These are phyloP conservation scores for Aspergillus fumigatus DNA, from an alignment of 2,329 filamentous ascomycete genomes.

Conservation along the genomic window DNA sequence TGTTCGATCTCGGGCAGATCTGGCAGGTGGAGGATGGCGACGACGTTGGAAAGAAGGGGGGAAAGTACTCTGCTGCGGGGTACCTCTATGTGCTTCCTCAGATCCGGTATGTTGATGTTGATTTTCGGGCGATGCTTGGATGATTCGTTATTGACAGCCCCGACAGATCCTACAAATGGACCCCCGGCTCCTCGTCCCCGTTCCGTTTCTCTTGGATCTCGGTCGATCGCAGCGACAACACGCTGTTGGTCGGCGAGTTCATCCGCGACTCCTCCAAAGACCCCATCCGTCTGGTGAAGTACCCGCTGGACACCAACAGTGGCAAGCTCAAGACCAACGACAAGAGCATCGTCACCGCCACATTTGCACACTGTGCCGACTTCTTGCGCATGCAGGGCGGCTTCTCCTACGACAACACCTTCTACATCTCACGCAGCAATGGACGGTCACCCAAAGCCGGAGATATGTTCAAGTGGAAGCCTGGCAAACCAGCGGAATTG, in stretches of 20 bases:
- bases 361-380: slow-evolving; percentile 30
- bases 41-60: slow-evolving; percentile 27
- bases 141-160: background rate
- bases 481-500: slow-evolving; percentile 18
- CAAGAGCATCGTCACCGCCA: slow-evolving; percentile 14
- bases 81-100: slow-evolving; percentile 36
- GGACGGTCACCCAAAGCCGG: slow-evolving; percentile 21
- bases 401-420: slow-evolving; percentile 26
- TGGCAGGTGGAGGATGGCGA: slow-evolving; percentile 32
- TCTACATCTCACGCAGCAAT: slow-evolving; percentile 33
- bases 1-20: slow-evolving; percentile 35
- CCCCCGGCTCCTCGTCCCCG: slow-evolving; percentile 10
- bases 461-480: slow-evolving; percentile 31
- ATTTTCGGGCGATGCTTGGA: background rate
- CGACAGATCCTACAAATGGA: background rate
- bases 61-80: slow-evolving; percentile 27
- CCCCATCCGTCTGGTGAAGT: slow-evolving; percentile 29
- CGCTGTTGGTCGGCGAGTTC: slow-evolving; percentile 34
- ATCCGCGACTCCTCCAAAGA: slow-evolving; percentile 16
- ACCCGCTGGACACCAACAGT: slow-evolving; percentile 25
- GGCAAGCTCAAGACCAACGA: slow-evolving; percentile 19
- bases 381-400: slow-evolving; percentile 34
- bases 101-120: slow-evolving; percentile 22
- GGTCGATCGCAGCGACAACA: slow-evolving; percentile 32
- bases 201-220: slow-evolving; percentile 35